Evolutionary conservation across 2,329 filamentous ascomycete species (phyloP), one percentile per base, ranked within the genome.

Genomic region (Lecanicillium sp.): DNA sequence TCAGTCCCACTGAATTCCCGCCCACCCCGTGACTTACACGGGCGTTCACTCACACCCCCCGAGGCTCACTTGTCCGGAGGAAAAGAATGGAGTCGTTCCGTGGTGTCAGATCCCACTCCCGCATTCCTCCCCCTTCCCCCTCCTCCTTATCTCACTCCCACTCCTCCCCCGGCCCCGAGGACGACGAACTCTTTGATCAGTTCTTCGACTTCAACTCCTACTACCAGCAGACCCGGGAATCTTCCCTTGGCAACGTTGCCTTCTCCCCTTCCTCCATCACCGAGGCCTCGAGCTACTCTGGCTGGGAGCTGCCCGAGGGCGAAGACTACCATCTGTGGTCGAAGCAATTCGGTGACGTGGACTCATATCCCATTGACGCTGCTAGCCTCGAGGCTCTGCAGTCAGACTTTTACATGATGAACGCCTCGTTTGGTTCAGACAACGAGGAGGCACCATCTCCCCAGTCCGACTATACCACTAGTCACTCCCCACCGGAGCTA

Each of bases 131-230:
- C 23, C 58, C 64, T 33, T 38, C 15, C 17, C 20, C 35, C 19
- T 19, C 35, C 19, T 38, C 35, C 35, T 19, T 11, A n/a, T n/a
- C 58, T 56, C 61, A 62, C 60, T 57, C 58, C 60, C 59, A 64
- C 19, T 21, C 19, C 17, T 38, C 35, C 19, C 19, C 35, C 20
- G 62, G 60, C 52, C 58, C 58, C 52, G 60, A 59, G 48, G 61
- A 63, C 46, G 60, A 66, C 50, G 61, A 62, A 46, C 59, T 65
- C 51, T 66, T 67, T 57, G 52, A 63, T 49, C 55, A 60, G 50
- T 56, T 62, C 60, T 68, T 68, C 58, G 66, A 68, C 64, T 67
- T 60, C 62, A 53, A 57, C 49, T 54, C 58, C 51, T 66, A 66
- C 57, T 64, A 58, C 59, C 44, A 41, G 36, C 36, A 48, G 6